phyloP scores from a whole-genome alignment of 2,329 filamentous ascomycete genomes.

The Magnaporthiopsis rhizophila region DNA sequence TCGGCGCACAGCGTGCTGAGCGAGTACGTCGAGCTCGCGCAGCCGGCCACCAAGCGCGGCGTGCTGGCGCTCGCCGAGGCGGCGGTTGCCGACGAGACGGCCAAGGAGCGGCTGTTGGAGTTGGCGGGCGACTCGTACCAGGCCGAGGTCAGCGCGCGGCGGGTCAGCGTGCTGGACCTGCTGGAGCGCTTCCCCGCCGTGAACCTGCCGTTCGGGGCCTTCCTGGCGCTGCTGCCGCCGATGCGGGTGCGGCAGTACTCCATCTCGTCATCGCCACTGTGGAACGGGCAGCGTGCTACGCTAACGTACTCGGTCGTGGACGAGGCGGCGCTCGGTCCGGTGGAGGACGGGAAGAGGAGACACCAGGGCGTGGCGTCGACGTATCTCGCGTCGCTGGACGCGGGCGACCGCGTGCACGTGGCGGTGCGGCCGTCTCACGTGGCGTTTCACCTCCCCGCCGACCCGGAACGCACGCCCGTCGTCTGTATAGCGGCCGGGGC shows the following conservation, averaged over 20 bases:
- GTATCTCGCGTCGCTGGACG: conserved; percentile 44
- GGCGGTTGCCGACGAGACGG: conserved; percentile 15
- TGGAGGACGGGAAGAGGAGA: conserved; percentile 23
- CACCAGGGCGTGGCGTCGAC: conserved; percentile 54
- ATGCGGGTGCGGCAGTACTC: conserved; percentile 75
- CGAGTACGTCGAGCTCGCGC: conserved; percentile 65
- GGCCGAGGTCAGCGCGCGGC: conserved; percentile 43
- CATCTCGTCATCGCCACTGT: conserved; percentile 66
- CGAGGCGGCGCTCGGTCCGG: conserved; percentile 40
- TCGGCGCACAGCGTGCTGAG: conserved; percentile 57
- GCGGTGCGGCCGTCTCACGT: conserved; percentile 34
- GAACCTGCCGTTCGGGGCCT: conserved; percentile 55
- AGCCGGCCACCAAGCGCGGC: conserved; percentile 62
- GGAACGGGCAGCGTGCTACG: conserved; percentile 46
- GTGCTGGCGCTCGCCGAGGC: conserved; percentile 23
- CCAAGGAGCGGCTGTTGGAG: conserved; percentile 32
- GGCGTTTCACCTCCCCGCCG: conserved; percentile 40
- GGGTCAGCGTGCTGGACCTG: conserved; percentile 59
- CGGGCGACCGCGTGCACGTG: conserved; percentile 39
- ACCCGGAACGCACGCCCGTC: conserved; percentile 37
- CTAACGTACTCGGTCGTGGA: conserved; percentile 63
- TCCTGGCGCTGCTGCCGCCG: conserved; percentile 64
- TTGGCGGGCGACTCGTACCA: conserved; percentile 41
- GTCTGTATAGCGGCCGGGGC: conserved; percentile 45
- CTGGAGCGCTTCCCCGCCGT: conserved; percentile 55